Conservation (phyloP, 768 basidiomycete species). For the Amyloporia xantha region DNA sequence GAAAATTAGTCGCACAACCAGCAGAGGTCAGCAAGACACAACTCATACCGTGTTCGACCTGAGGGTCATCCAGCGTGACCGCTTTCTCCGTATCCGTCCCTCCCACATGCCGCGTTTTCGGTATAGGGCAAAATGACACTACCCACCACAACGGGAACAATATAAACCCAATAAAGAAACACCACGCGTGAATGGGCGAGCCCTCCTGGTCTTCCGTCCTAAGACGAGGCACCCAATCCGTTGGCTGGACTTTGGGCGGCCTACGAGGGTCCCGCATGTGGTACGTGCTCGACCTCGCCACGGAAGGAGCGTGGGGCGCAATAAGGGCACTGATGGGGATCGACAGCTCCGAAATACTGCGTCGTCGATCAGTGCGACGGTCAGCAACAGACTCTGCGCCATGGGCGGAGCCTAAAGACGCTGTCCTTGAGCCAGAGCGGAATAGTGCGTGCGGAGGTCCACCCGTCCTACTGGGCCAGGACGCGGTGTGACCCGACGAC, state of each 20-base stretch:
- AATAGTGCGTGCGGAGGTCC: slow-evolving; percentile 6
- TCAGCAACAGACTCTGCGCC: slow-evolving; percentile 5
- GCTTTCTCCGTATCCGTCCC: slow-evolving; percentile 55
- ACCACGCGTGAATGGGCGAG: slow-evolving; percentile 63
- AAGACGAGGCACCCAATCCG: slow-evolving; percentile 56
- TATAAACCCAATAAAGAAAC: slow-evolving; percentile 69
- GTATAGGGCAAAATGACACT: slow-evolving; percentile 50
- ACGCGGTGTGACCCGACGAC: slow-evolving; percentile 18
- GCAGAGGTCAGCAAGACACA: background rate
- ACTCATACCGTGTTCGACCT: slow-evolving; percentile 65
- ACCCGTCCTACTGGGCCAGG: slow-evolving; percentile 10
- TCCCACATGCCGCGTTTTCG: slow-evolving; percentile 56
- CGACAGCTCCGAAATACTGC: slow-evolving; percentile 59
- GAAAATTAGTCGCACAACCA: slow-evolving; percentile 4
- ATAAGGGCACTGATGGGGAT: slow-evolving; percentile 75
- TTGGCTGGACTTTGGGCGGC: slow-evolving; percentile 50
- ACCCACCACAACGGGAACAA: slow-evolving; percentile 60
- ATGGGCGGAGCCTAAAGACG: slow-evolving; percentile 1
- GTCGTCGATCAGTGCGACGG: slow-evolving; percentile 29
- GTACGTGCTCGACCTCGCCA: slow-evolving; percentile 51
- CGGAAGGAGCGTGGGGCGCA: slow-evolving; percentile 71
- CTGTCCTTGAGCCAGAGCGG: slow-evolving; percentile 11
- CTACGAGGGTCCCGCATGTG: slow-evolving; percentile 79
- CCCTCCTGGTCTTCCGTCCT: slow-evolving; percentile 45
- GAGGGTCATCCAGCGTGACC: slow-evolving; percentile 72